These are phyloP conservation scores for Holtermanniella nyarrowii DNA, from an alignment of 768 basidiomycete genomes.

Conservation along the genomic window DNA sequence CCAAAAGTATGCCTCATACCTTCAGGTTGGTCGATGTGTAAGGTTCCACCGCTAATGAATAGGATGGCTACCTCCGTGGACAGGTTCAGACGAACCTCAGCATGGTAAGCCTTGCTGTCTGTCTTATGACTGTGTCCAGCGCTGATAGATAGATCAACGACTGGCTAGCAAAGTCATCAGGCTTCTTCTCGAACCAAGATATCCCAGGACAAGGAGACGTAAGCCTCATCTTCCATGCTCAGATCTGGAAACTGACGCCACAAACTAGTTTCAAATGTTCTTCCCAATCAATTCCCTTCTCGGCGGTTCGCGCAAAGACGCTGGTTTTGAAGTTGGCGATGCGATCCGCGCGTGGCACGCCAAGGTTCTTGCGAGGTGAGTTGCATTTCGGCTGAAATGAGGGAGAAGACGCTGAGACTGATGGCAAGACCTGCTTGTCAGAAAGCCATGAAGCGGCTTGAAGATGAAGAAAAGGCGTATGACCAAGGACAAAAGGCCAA, in stretches of 20 bases:
- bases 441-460: constrained; percentile 22
- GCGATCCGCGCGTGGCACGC: constrained; percentile 22
- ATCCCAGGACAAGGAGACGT: constrained; percentile 35
- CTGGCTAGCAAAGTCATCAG: constrained; percentile 16
- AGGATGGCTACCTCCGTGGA: not conserved
- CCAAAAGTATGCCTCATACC: constrained; percentile 3
- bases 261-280: constrained; percentile 32
- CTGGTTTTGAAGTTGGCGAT: constrained; percentile 16
- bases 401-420: not conserved
- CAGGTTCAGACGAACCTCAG: constrained; percentile 2
- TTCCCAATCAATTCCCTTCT: constrained; percentile 30
- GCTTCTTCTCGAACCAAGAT: constrained; percentile 27
- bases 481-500: constrained; percentile 19
- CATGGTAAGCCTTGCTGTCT: constrained; percentile 2
- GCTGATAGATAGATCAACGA: constrained; percentile 22
- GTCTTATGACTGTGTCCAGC: not conserved
- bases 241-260: not conserved
- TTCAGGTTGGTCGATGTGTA: constrained; percentile 3
- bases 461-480: constrained; percentile 29
- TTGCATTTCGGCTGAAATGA: no score
- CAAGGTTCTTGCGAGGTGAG: constrained; percentile 24
- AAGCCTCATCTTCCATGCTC: constrained; percentile 1
- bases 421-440: constrained; percentile 23
- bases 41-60: not conserved
- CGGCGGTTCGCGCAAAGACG: constrained; percentile 14